Percentiles rank a stretch among this genome's conserved stretches.
Conservation (phyloP, 129 eudicot genomes). For the Silybum marianum region DNA sequence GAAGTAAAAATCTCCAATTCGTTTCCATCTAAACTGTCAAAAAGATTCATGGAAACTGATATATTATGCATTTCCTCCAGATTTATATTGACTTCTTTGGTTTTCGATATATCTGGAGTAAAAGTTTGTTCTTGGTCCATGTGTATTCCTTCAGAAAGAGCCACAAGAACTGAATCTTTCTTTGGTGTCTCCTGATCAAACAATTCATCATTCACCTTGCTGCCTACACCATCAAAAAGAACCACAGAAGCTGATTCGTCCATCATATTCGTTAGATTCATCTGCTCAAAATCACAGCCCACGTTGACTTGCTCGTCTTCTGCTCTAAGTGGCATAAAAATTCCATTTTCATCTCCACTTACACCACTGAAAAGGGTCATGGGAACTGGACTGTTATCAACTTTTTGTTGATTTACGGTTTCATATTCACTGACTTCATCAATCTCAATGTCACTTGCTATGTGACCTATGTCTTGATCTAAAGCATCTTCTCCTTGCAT, state of each 20-base stretch:
- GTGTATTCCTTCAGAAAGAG: conserved; percentile 19
- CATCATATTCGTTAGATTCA: conserved; percentile 9
- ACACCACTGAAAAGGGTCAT: conserved; percentile 24
- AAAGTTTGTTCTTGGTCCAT: conserved; percentile 37
- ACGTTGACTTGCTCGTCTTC: background rate
- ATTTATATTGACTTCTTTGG: conserved; percentile 7
- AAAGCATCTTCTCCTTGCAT: conserved; percentile 10
- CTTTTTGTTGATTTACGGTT: conserved; percentile 16
- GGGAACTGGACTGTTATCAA: conserved; percentile 17
- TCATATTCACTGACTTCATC: conserved; percentile 19
- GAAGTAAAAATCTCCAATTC: conserved; percentile 60
- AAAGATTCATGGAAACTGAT: conserved; percentile 32
- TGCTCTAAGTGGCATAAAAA: conserved; percentile 52
- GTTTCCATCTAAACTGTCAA: conserved; percentile 23
- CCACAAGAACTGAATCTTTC: conserved; percentile 30
- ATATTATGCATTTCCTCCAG: conserved; percentile 7
- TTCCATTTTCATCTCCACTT: conserved; percentile 32
- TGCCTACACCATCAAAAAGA: conserved; percentile 7
- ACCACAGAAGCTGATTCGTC: conserved; percentile 16
- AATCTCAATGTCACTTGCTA: conserved; percentile 24
- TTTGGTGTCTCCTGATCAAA: conserved; percentile 18
- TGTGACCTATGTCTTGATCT: conserved; percentile 34
- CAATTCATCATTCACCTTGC: background rate
- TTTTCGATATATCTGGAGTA: conserved; percentile 52
- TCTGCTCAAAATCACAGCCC: conserved; percentile 25